Evolutionary conservation across 1,284 basidiomycete species (phyloP), one percentile per base, ranked within the genome.

Genomic region (Microbotryomycetes sp.): DNA sequence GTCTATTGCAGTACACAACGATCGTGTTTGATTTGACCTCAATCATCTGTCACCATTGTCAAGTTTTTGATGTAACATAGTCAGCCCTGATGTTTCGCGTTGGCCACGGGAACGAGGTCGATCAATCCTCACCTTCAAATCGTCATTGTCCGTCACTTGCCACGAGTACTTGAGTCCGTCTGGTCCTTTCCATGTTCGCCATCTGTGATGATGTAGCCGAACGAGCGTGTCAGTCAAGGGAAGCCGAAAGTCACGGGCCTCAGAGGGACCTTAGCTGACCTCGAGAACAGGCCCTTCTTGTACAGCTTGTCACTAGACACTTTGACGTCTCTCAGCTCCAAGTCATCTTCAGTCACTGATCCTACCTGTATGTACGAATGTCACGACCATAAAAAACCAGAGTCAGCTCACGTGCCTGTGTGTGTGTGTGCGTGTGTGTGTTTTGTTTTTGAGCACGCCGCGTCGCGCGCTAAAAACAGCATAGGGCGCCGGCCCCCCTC

Each of bases 161-260:
- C 50, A 52, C 9, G 50, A 52, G 50, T 52, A 52, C 28, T 28
- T 52, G 50, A 52, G 50, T 25, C 50, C 50, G 30, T 52, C 50
- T 30, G 50, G 50, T 4, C 26, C 50, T 29, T 52, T 52, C 50
- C 50, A 52, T 52, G 50, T 28, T 29, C 50, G 25, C 30, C 26
- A 28, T 52, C 50, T 52, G 26, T 30, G 30, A 26, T 19, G n/a
- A 25, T 30, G 5, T n/a, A 52, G 25, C 9, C 50, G 15, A 12
- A 12, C 15, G 26, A n/a, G 6, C 50, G 23, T 30, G 9, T 12
- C 16, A n/a, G 7, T 52, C 28, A 16, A 6, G 36, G 36, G 36
- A 19, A 19, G 36, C 12, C 12, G 36, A 19, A 9, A 52, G 30
- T 15, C 4, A 29, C 19, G 50, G n/a, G 26, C 4, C 4, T 19